Conservation (phyloP, 306 rosid species). For the Bauhinia variegata region DNA sequence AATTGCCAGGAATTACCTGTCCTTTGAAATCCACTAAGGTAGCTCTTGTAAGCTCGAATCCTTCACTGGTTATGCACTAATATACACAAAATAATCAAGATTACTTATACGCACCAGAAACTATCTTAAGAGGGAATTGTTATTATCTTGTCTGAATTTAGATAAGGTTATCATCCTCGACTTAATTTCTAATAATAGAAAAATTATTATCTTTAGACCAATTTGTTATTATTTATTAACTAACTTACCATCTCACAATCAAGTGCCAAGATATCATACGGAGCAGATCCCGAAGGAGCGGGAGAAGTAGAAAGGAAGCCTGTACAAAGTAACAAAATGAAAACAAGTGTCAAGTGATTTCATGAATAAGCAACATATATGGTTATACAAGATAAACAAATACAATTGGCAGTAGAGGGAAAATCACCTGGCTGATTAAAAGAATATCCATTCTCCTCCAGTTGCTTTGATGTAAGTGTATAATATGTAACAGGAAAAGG, state of each 20-base stretch:
- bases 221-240: constrained; percentile 26
- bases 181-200: constrained; percentile 8
- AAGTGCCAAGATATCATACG: constrained; percentile 73
- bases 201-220: constrained; percentile 12
- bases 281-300: constrained; percentile 65
- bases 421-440: constrained; percentile 75
- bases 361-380: not conserved
- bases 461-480: constrained; percentile 73
- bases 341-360: not conserved
- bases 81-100: constrained; percentile 13
- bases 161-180: constrained; percentile 22
- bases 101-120: constrained; percentile 7
- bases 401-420: constrained; percentile 14
- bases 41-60: constrained; percentile 91
- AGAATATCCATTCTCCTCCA: constrained; percentile 86
- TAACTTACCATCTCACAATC: constrained; percentile 94
- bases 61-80: constrained; percentile 87
- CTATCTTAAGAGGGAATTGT: not conserved
- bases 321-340: constrained; percentile 33
- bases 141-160: not conserved
- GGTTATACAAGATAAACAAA: constrained; percentile 23
- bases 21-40: constrained; percentile 83
- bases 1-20: constrained; percentile 52
- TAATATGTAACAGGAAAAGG: constrained; percentile 88
- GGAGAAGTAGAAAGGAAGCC: constrained; percentile 79